Conservation (phyloP, 768 basidiomycete species). For the Termitomyces sp. region DNA sequence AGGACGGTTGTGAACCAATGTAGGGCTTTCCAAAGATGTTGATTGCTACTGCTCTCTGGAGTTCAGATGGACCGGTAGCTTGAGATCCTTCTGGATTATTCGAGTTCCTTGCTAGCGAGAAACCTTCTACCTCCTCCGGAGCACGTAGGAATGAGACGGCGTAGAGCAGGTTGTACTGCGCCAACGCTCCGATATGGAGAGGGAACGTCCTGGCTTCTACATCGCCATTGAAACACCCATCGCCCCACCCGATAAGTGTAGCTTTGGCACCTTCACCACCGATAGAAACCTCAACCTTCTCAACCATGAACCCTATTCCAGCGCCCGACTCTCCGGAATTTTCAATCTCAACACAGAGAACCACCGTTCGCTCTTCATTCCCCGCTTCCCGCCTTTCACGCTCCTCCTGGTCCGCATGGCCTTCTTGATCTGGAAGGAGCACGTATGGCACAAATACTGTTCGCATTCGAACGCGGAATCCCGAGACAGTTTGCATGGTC, state of each 20-base stretch:
- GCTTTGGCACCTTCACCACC: conserved; percentile 60
- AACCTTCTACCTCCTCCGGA: conserved; percentile 52
- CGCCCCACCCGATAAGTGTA: conserved; percentile 52
- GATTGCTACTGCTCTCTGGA: conserved; percentile 79
- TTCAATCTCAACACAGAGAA: conserved; percentile 90
- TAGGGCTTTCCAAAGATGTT: conserved; percentile 75
- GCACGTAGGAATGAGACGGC: conserved; percentile 78
- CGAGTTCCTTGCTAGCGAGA: conserved; percentile 27
- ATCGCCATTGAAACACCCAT: conserved; percentile 44
- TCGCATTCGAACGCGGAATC: conserved; percentile 90
- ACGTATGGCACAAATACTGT: conserved; percentile 89
- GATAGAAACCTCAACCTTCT: conserved; percentile 71
- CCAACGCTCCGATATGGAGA: conserved; percentile 61
- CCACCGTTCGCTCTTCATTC: conserved; percentile 78
- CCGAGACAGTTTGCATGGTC: conserved; percentile 73
- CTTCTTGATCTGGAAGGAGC: conserved; percentile 49
- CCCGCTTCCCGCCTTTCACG: conserved; percentile 61
- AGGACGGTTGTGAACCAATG: conserved; percentile 21
- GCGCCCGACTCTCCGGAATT: conserved; percentile 66
- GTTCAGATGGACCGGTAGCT: conserved; percentile 33
- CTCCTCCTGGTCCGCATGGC: conserved; percentile 35
- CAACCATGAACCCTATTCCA: conserved; percentile 68
- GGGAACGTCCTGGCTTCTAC: conserved; percentile 58
- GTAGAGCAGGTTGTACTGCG: conserved; percentile 88
- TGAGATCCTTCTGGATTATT: conserved; percentile 19